Base-by-base conservation (phyloP, 2,329 filamentous ascomycete species). In the Emmonsiellopsis sp. region DNA sequence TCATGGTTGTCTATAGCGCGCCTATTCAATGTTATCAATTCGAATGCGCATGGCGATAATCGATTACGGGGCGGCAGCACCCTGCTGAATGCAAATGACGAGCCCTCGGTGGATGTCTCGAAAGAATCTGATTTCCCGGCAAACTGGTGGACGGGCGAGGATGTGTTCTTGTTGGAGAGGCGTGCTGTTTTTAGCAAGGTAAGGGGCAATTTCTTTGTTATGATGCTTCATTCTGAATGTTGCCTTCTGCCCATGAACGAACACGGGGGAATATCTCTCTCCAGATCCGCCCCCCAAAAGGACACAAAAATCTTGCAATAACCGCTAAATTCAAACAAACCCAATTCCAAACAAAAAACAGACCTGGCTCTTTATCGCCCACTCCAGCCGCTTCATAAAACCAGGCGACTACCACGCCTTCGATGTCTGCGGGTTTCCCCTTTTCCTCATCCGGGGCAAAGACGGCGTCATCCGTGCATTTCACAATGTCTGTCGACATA, bases 401-500 rank as follows among this genome's bases (percentile, higher is more conserved):
- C 58, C 71, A 1, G 82, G 81, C 3, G 78, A 83, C 62, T 85
- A 78, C 67, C 70, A 82, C 31, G 74, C 76, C 16, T 83, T 75
- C 56, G 72, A 77, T 10, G 65, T 81, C 1, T 79, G 79, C 11
- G 78, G 75, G n/a, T 82, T 77, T 62, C 73, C 81, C 9, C 75
- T 84, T 58, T 70, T 83, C 59, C 64, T 83, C 26, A 71, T 74
- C 53, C 66, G 68, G 11, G 78, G 80, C 54, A 76, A 78, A 50
- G 71, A 77, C 20, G 70, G 72, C 13, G 70, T 71, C 8, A 76
- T 83, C 63, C 76, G 80, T 54, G 80, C 74, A 13, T 83, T 84
- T 63, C 81, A 84, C 68, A 84, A 84, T 60, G 72, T 83, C 37
- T 84, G 82, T 66, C 70, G 81, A 1, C 81, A 84, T 63, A 73